Conservation (phyloP, 1,284 basidiomycete species). For the Austropuccinia psidii region DNA sequence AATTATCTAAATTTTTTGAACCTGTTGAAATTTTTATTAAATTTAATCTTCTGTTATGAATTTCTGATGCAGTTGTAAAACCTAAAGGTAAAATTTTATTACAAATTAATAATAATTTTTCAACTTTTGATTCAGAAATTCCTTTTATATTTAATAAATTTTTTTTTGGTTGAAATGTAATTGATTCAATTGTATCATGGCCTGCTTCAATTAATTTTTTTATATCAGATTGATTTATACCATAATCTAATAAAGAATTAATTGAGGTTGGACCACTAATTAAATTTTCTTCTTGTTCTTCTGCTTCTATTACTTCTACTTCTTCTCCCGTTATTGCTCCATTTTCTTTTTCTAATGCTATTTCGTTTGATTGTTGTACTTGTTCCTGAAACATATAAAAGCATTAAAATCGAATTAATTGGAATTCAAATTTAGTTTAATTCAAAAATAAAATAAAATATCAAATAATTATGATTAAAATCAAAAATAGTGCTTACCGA, state of each 20-base stretch:
- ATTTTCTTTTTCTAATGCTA: too few relatives aligned
- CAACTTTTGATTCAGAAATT: slow-evolving; percentile 94
- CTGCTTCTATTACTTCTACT: too few relatives aligned
- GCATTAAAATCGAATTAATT: too few relatives aligned
- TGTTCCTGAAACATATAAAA: too few relatives aligned
- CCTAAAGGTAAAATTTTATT: slow-evolving; percentile 94
- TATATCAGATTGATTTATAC: slow-evolving; percentile 82
- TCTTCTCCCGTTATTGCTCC: too few relatives aligned
- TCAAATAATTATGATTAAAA: too few relatives aligned
- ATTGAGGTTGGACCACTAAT: slow-evolving; percentile 23
- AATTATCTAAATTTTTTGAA: slow-evolving; percentile 87
- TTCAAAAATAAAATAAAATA: too few relatives aligned
- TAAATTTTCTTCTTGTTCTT: slow-evolving; percentile 22
- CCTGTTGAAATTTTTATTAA: slow-evolving; percentile 96
- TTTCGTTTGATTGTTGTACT: too few relatives aligned
- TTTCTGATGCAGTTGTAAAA: slow-evolving; percentile 96
- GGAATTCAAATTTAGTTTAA: too few relatives aligned
- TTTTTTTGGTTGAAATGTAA: slow-evolving; percentile 98
- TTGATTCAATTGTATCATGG: slow-evolving; percentile 85
- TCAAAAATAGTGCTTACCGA: too few relatives aligned
- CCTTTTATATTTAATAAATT: slow-evolving; percentile 83
- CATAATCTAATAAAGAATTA: slow-evolving; percentile 58
- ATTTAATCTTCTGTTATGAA: slow-evolving; percentile 89
- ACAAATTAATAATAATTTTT: slow-evolving; percentile 81
- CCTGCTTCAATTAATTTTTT: slow-evolving; percentile 94